A percentile compares a stretch with the other conserved stretches of the same genome.
Conservation (phyloP, 495 filamentous ascomycete genomes). For the Xylaria flabelliformis region DNA sequence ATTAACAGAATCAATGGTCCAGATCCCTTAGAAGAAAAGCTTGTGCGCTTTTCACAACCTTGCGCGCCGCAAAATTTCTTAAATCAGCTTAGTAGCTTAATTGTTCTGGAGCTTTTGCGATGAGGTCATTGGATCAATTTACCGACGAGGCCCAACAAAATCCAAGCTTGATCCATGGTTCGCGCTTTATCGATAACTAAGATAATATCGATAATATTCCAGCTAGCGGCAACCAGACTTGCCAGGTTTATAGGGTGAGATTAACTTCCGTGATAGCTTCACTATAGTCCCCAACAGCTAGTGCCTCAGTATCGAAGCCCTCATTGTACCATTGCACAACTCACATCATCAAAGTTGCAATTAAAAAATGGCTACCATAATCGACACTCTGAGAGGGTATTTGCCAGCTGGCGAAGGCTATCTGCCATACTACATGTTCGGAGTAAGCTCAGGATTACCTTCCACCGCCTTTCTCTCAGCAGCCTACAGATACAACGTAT, state of each 20-base stretch:
- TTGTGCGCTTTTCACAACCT: not conserved
- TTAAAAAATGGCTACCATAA: conserved; percentile 27
- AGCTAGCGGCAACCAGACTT: too few species aligned
- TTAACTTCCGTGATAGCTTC: not conserved
- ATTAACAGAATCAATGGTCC: not conserved
- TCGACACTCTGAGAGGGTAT: conserved; percentile 47
- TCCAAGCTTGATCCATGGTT: not conserved
- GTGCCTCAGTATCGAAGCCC: not conserved
- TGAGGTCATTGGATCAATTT: conserved; percentile 22
- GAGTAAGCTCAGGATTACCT: conserved; percentile 43
- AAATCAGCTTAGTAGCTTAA: not conserved
- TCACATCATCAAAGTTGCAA: not conserved
- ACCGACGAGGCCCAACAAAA: conserved; percentile 8
- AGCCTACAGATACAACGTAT: not conserved
- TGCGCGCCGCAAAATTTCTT: not conserved
- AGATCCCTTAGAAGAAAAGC: not conserved
- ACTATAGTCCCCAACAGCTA: not conserved
- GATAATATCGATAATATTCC: not conserved
- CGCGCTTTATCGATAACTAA: conserved; percentile 4
- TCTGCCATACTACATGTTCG: conserved; percentile 55
- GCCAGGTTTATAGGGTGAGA: not conserved
- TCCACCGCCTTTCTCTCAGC: not conserved
- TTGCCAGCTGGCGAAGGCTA: conserved; percentile 53
- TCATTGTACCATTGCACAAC: not conserved
- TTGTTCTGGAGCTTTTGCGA: conserved; percentile 12